phyloP scores from a whole-genome alignment of 164 flowering plant species.

The Sedum album region DNA sequence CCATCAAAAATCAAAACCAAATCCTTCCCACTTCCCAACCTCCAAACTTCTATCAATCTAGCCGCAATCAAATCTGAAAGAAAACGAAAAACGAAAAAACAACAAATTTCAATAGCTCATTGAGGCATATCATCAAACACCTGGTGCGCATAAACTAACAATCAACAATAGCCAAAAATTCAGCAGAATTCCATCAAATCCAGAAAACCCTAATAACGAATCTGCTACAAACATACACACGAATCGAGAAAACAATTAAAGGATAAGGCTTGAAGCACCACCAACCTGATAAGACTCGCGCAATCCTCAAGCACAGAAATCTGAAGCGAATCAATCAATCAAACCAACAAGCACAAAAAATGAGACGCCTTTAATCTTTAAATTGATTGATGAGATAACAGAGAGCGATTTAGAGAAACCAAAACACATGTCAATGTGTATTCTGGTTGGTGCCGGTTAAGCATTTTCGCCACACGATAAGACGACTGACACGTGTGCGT shows the following conservation, averaged over 20 bases:
- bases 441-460: slow-evolving; percentile 2
- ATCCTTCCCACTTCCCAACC: background rate
- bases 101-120: background rate
- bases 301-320: background rate
- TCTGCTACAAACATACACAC: too few relatives aligned
- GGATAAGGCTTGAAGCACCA: background rate
- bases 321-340: background rate
- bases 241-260: background rate
- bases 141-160: background rate
- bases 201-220: background rate
- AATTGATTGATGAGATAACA: background rate
- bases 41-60: background rate
- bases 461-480: background rate
- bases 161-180: background rate
- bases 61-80: background rate
- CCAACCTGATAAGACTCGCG: slow-evolving; percentile 1
- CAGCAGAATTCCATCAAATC: background rate
- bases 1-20: background rate
- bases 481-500: background rate
- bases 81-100: background rate
- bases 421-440: background rate
- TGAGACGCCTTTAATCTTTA: too few relatives aligned
- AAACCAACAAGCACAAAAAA: background rate
- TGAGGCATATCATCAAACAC: background rate
- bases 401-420: background rate